phyloP scores from a whole-genome alignment of 768 basidiomycete genomes.

The Lactarius evosmus region DNA sequence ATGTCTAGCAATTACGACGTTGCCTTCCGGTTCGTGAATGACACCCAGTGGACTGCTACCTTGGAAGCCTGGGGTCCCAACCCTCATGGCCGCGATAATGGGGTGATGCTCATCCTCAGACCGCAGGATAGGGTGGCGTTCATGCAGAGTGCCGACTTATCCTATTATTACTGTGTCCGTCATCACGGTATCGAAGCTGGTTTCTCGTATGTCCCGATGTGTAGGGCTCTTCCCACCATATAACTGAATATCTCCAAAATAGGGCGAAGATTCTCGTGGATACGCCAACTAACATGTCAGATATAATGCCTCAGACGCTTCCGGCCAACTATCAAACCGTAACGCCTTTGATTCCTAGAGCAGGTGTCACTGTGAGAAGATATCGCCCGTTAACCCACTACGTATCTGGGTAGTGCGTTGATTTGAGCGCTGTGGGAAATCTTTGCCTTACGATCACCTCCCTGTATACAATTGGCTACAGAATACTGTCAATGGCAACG shows the following conservation, averaged over 20 bases:
- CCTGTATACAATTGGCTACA: not conserved
- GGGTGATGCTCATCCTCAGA: conserved; percentile 35
- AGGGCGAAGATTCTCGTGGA: conserved; percentile 22
- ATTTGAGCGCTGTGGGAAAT: not conserved
- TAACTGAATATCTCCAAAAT: conserved; percentile 1
- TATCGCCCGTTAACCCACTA: conserved; percentile 23
- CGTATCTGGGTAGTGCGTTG: conserved; percentile 17
- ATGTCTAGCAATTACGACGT: conserved; percentile 46
- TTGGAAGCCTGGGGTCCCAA: conserved; percentile 36
- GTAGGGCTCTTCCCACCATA: not conserved
- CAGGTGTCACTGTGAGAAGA: conserved; percentile 20
- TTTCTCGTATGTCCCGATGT: conserved; percentile 42
- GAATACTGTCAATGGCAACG: not conserved
- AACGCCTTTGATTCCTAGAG: conserved; percentile 12
- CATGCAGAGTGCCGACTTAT: conserved; percentile 47
- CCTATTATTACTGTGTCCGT: conserved; percentile 47
- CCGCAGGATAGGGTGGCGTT: conserved; percentile 44
- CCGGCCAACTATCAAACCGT: conserved; percentile 18
- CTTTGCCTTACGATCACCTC: conserved; percentile 1
- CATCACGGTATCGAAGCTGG: conserved; percentile 40
- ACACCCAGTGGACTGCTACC: conserved; percentile 41
- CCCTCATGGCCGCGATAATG: conserved; percentile 35
- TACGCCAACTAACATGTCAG: conserved; percentile 19
- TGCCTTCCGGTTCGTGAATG: conserved; percentile 49
- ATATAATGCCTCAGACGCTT: conserved; percentile 18